Conservation (phyloP, 2,329 filamentous ascomycete species). For the Lasiodiplodia hormozganensis region DNA sequence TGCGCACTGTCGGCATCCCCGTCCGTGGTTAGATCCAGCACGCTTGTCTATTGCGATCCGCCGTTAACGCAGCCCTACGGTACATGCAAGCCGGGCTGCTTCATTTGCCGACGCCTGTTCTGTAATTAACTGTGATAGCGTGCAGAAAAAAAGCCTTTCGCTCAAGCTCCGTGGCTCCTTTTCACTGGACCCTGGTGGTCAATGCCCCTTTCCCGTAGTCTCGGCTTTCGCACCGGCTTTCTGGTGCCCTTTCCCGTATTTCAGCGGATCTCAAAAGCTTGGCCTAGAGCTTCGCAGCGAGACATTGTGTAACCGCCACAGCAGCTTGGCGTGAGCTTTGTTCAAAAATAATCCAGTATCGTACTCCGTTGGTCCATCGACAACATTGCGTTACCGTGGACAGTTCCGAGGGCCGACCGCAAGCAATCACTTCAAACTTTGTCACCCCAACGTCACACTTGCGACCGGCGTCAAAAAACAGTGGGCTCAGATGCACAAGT, state of each 20-base stretch:
- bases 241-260: background rate
- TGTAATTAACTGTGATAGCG: background rate
- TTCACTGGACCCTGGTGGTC: background rate
- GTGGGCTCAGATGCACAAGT: background rate
- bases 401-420: background rate
- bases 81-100: background rate
- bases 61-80: slow-evolving; percentile 3
- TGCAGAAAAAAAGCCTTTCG: background rate
- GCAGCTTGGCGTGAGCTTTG: too few relatives aligned
- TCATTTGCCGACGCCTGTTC: background rate
- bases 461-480: background rate
- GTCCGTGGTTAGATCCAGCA: background rate
- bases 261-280: slow-evolving; percentile 12
- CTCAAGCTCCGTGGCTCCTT: background rate
- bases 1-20: background rate
- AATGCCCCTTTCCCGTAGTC: background rate
- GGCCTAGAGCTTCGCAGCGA: slow-evolving; percentile 8
- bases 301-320: background rate
- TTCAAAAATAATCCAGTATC: background rate
- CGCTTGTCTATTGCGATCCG: slow-evolving; percentile 3
- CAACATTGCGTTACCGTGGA: background rate
- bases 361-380: background rate
- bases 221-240: background rate
- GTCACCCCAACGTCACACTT: background rate
- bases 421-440: background rate